These are phyloP conservation scores for Penicillium argentinense DNA, from an alignment of 495 filamentous ascomycete genomes.

Conservation along the genomic window DNA sequence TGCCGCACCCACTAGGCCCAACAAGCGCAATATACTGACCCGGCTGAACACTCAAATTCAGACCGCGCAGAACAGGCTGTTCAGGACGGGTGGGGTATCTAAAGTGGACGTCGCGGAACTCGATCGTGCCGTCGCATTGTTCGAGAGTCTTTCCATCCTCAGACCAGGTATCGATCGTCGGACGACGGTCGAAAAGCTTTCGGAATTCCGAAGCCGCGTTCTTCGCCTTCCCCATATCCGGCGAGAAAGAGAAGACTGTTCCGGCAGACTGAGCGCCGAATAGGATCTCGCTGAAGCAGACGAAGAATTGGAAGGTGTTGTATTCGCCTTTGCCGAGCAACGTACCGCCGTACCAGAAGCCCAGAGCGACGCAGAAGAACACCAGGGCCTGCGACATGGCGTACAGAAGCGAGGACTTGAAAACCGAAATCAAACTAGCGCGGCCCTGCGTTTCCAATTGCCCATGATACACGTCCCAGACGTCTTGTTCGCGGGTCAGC, in stretches of 20 bases:
- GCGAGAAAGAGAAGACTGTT: conserved; percentile 81
- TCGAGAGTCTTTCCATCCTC: conserved; percentile 61
- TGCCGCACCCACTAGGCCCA: conserved; percentile 79
- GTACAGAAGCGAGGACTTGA: conserved; percentile 71
- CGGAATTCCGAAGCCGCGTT: conserved; percentile 75
- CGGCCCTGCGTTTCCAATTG: conserved; percentile 63
- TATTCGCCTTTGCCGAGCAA: conserved; percentile 72
- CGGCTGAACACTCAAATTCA: conserved; percentile 69
- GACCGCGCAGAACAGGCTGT: conserved; percentile 72
- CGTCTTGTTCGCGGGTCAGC: conserved; percentile 79
- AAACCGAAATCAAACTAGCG: conserved; percentile 62
- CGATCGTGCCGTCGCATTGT: conserved; percentile 64
- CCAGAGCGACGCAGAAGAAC: conserved; percentile 83
- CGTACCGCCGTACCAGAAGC: conserved; percentile 90
- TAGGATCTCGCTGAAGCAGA: conserved; percentile 76
- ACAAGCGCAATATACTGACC: conserved; percentile 82
- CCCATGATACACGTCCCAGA: conserved; percentile 67
- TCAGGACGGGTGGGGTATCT: conserved; percentile 78
- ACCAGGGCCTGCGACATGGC: conserved; percentile 75
- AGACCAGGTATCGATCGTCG: conserved; percentile 82
- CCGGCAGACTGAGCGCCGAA: conserved; percentile 85
- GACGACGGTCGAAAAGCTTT: conserved; percentile 73
- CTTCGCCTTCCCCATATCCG: conserved; percentile 87
- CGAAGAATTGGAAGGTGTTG: conserved; percentile 76
- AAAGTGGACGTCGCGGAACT: conserved; percentile 79